A percentile compares a stretch with the other conserved stretches of the same genome.
Conservation (phyloP, 805 yeast genomes). For the Saccharomycopsis fibuligera region DNA sequence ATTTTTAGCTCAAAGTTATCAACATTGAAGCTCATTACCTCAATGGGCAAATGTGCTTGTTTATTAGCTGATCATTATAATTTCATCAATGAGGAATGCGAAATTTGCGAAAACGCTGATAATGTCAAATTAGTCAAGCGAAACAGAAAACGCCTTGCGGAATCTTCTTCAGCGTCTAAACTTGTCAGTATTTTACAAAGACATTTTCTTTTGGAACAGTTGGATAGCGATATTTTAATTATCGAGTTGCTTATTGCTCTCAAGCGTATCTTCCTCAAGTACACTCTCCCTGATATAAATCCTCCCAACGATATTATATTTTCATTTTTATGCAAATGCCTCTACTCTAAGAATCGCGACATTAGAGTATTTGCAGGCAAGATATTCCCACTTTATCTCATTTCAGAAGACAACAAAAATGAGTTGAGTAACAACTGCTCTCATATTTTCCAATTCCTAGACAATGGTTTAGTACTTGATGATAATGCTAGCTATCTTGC, state of each 20-base stretch:
- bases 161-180: background rate
- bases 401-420: conserved; percentile 34
- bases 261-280: conserved; percentile 46
- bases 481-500: conserved; percentile 15
- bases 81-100: conserved; percentile 21
- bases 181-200: background rate
- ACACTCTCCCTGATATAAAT: conserved; percentile 37
- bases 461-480: conserved; percentile 14
- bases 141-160: background rate
- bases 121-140: background rate
- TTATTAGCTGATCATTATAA: conserved; percentile 28
- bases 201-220: background rate
- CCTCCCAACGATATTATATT: conserved; percentile 28
- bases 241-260: conserved; percentile 38
- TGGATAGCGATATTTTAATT: background rate
- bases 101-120: conserved; percentile 18
- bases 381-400: conserved; percentile 45
- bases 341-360: conserved; percentile 44
- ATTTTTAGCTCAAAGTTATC: conserved; percentile 10
- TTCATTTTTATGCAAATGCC: conserved; percentile 35
- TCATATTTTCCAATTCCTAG: conserved; percentile 14
- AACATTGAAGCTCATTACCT: conserved; percentile 27
- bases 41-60: conserved; percentile 37
- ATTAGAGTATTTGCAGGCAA: conserved; percentile 48
- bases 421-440: conserved; percentile 25